Conservation (phyloP, 139 green algal species). For the Coelastrella sp. region DNA sequence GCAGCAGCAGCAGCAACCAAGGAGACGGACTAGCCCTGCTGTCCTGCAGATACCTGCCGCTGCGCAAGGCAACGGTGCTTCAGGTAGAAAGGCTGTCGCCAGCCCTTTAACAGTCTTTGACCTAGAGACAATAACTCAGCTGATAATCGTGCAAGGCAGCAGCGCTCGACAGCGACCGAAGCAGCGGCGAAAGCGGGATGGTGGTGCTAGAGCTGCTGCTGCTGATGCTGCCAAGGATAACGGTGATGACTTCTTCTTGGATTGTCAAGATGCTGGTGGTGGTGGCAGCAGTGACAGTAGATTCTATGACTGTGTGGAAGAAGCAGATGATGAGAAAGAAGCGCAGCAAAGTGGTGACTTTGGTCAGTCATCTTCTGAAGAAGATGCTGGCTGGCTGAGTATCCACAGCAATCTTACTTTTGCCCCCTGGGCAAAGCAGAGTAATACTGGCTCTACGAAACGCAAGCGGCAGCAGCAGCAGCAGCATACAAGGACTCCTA, state of each 20-base stretch:
- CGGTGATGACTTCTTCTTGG: background rate
- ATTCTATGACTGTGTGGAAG: background rate
- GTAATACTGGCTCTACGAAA: background rate
- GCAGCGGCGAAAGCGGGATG: background rate
- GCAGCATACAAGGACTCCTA: background rate
- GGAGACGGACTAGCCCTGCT: background rate
- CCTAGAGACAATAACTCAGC: conserved; percentile 18
- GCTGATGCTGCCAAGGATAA: background rate
- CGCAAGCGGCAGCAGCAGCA: background rate
- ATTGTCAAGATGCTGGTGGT: background rate
- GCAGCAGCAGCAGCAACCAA: background rate
- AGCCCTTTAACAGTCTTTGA: background rate
- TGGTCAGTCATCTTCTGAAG: background rate
- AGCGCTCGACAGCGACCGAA: background rate
- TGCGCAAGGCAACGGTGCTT: no score
- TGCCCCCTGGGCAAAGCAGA: background rate
- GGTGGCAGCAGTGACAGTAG: background rate
- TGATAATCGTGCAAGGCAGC: background rate
- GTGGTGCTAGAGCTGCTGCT: background rate
- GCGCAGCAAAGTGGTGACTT: no score
- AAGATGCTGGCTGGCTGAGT: conserved; percentile 6
- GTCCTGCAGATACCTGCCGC: background rate
- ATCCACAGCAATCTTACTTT: no score
- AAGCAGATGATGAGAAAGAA: background rate
- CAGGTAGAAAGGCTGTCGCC: background rate